phyloP scores from a whole-genome alignment of 2,329 filamentous ascomycete genomes.

The Emericellopsis cladophorae region DNA sequence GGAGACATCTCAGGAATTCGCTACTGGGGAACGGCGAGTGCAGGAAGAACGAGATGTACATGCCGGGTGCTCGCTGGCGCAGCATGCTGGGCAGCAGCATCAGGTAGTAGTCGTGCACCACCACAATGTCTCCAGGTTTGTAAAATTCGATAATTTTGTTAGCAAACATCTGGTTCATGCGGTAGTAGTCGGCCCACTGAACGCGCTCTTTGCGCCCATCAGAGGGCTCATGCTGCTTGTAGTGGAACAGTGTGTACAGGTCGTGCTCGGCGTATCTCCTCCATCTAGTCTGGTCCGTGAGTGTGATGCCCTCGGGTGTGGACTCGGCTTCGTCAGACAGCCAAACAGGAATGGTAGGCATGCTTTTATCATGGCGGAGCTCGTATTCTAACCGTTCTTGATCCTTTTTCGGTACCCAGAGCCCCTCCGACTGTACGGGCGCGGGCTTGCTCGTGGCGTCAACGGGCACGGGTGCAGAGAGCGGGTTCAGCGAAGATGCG shows the following conservation, averaged over 20 bases:
- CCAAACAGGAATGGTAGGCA: slow-evolving; percentile 82
- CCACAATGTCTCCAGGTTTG: slow-evolving; percentile 82
- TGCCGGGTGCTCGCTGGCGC: slow-evolving; percentile 72
- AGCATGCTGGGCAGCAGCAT: slow-evolving; percentile 82
- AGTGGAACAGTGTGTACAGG: slow-evolving; percentile 87
- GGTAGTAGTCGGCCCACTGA: slow-evolving; percentile 86
- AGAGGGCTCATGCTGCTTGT: slow-evolving; percentile 85
- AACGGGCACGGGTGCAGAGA: slow-evolving; percentile 68
- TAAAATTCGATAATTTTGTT: slow-evolving; percentile 80
- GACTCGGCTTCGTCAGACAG: slow-evolving; percentile 64
- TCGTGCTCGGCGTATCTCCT: slow-evolving; percentile 83
- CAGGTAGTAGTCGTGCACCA: slow-evolving; percentile 91
- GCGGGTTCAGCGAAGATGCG: slow-evolving; percentile 51
- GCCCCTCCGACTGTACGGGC: slow-evolving; percentile 51
- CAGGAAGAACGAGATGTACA: slow-evolving; percentile 90
- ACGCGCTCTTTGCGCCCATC: slow-evolving; percentile 72
- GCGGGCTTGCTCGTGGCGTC: slow-evolving; percentile 44
- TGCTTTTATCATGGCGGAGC: slow-evolving; percentile 58
- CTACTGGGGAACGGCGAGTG: slow-evolving; percentile 93
- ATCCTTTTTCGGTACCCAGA: slow-evolving; percentile 59
- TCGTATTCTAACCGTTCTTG: slow-evolving; percentile 62
- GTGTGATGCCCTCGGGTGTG: slow-evolving; percentile 50
- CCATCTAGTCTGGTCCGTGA: slow-evolving; percentile 81
- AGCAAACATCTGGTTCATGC: slow-evolving; percentile 86
- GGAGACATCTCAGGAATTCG: slow-evolving; percentile 84